These are phyloP conservation scores for Pestalotiopsis sp. DNA, from an alignment of 2,329 filamentous ascomycete genomes.

Conservation along the genomic window DNA sequence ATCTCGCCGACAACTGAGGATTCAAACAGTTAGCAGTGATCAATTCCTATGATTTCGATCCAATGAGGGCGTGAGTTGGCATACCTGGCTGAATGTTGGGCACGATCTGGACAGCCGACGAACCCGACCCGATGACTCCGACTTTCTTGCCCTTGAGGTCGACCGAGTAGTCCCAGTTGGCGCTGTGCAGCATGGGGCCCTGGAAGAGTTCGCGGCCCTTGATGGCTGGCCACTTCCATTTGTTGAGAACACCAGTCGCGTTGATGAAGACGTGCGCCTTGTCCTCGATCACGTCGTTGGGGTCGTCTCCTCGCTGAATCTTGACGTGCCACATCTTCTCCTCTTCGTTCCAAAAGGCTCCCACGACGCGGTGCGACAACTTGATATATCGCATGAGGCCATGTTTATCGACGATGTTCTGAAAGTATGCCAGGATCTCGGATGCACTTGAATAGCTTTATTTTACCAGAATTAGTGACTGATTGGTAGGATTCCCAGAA, in stretches of 20 bases:
- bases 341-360: background rate
- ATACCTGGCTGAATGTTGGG: background rate
- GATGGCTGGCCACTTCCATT: conserved; percentile 16
- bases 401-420: background rate
- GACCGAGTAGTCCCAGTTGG: conserved; percentile 6
- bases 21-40: background rate
- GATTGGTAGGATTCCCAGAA: background rate
- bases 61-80: background rate
- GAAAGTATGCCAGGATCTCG: conserved; percentile 3
- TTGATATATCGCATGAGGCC: background rate
- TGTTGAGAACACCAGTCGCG: conserved; percentile 6
- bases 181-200: background rate
- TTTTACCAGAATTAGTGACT: background rate
- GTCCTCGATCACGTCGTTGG: background rate
- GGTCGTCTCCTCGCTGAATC: background rate
- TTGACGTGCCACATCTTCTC: conserved; percentile 1
- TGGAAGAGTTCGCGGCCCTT: conserved; percentile 18
- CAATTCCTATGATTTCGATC: too few relatives aligned
- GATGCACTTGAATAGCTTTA: background rate
- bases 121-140: background rate
- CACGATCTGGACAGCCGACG: conserved; percentile 1
- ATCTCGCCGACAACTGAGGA: conserved; percentile 5
- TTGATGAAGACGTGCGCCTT: background rate
- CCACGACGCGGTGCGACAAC: background rate
- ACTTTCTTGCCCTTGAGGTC: conserved; percentile 2